phyloP scores from a whole-genome alignment of 2,329 filamentous ascomycete genomes.

The Apiospora arundinis region DNA sequence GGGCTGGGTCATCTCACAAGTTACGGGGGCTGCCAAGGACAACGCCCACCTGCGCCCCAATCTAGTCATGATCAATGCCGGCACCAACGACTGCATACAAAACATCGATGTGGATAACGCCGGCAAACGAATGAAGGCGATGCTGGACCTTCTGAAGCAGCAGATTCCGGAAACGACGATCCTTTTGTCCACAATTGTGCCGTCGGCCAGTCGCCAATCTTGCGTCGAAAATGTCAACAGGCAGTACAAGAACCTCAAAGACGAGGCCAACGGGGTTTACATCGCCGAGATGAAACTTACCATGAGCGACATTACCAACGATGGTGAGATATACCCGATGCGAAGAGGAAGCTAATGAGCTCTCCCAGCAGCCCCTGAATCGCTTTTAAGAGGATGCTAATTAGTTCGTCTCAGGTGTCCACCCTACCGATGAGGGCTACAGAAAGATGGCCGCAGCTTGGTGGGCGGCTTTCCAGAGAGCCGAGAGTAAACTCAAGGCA shows the following conservation, averaged over 20 bases:
- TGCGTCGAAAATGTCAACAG: conserved; percentile 24
- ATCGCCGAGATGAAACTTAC: conserved; percentile 26
- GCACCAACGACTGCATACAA: conserved; percentile 24
- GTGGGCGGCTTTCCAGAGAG: conserved; percentile 26
- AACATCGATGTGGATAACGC: conserved; percentile 18
- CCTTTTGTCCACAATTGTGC: conserved; percentile 24
- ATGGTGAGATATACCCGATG: neutral
- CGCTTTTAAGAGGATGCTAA: neutral
- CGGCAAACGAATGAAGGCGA: conserved; percentile 10
- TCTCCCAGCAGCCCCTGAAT: neutral
- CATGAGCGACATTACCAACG: conserved; percentile 19
- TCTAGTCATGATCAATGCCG: conserved; percentile 23
- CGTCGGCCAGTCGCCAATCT: conserved; percentile 21
- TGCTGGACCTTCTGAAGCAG: conserved; percentile 20
- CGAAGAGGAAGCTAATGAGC: neutral
- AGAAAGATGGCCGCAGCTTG: conserved; percentile 27
- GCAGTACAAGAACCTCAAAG: conserved; percentile 23
- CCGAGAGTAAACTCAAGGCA: conserved; percentile 18
- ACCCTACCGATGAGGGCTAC: conserved; percentile 29
- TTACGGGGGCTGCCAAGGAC: conserved; percentile 19
- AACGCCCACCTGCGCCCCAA: conserved; percentile 22
- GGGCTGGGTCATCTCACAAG: conserved; percentile 21
- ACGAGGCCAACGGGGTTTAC: conserved; percentile 20
- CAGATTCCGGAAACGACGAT: conserved; percentile 23
- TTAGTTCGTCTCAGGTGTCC: conserved; percentile 19